Percentiles rank a stretch among this genome's conserved stretches.
phyloP scores from a whole-genome alignment of 805 yeast genomes.

The Teunomyces barrocoloradensis region DNA sequence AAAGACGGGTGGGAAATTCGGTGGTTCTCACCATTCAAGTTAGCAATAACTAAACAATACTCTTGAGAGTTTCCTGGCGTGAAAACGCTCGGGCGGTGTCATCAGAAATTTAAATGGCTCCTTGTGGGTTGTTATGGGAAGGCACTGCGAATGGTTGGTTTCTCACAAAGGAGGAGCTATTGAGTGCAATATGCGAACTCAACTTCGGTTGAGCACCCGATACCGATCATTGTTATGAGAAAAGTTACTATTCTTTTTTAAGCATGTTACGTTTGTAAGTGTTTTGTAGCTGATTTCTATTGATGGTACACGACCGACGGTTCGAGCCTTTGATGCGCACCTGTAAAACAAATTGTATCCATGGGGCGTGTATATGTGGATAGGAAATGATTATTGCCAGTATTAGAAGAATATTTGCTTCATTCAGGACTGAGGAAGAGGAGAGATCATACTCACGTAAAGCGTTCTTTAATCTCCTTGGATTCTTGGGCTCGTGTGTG shows the following conservation, averaged over 20 bases:
- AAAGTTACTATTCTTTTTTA: constrained; percentile 25
- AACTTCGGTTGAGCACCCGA: constrained; percentile 45
- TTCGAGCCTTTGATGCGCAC: constrained; percentile 2
- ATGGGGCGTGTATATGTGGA: background rate
- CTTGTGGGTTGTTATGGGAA: constrained; percentile 39
- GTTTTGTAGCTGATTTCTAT: background rate
- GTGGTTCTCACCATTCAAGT: constrained; percentile 54
- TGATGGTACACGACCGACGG: constrained; percentile 3
- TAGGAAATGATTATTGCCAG: constrained; percentile 62
- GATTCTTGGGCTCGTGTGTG: constrained; percentile 79
- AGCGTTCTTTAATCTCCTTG: constrained; percentile 76
- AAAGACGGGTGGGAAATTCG: constrained; percentile 61
- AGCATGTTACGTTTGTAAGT: background rate
- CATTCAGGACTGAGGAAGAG: constrained; percentile 83
- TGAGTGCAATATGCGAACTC: constrained; percentile 62
- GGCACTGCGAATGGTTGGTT: constrained; percentile 59
- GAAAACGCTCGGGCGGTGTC: constrained; percentile 57
- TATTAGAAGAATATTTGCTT: constrained; percentile 72
- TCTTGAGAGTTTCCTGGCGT: constrained; percentile 60
- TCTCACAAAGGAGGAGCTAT: constrained; percentile 39
- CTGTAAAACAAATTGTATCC: background rate
- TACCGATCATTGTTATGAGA: constrained; percentile 59
- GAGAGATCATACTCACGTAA: constrained; percentile 72
- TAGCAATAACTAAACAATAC: constrained; percentile 20
- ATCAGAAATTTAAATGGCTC: constrained; percentile 45